Evolutionary conservation across 306 rosid genomes (phyloP), one percentile per base, ranked within the genome.

Genomic region (Trichosanthes cucumerina): DNA sequence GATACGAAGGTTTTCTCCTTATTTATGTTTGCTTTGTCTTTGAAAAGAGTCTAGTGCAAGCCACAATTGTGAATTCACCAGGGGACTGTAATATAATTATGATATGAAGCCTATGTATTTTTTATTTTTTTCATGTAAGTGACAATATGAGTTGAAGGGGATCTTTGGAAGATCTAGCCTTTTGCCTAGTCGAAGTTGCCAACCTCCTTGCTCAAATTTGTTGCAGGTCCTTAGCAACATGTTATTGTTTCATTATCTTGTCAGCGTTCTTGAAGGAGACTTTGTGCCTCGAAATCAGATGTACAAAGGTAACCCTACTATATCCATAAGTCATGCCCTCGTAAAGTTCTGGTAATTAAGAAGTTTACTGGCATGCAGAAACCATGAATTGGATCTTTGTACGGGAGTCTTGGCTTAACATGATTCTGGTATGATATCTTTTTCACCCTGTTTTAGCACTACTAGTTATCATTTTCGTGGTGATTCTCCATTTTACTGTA

Each of bases 231-330:
- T 92, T 76, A 82, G 81, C 87, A 84, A 76, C 70, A 84, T 90
- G 96, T 77, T 90, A 75, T 82, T 94, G 85, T 89, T 94, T 83
- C 97, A 88, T 76, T 90, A 92, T 84, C 90, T 94, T 47, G 88
- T 90, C 88, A 80, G 73, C 60, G 87, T 87, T 80, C 86, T 94
- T 47, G 92, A 88, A 90, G 83, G 86, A 66, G 97, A 94, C 85
- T 88, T 94, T 79, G 79, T 82, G 60, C 93, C 95, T 39, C 92
- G 96, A 52, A 84, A 86, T 21, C 79, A 82, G 80, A 76, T 87
- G 85, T 86, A 83, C 70, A 83, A 76, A 86, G 88, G 90, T 90
- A 28, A 77, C 77, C 54, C 78, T 74, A 50, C 75, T 82, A 54
- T 83, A 49, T 79, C 14, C 19, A 33, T 53, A 74, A 63, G 63